Evolutionary conservation across 2,329 filamentous ascomycete genomes (phyloP), one percentile per base, ranked within the genome.

Genomic region (Blastomyces silverae): DNA sequence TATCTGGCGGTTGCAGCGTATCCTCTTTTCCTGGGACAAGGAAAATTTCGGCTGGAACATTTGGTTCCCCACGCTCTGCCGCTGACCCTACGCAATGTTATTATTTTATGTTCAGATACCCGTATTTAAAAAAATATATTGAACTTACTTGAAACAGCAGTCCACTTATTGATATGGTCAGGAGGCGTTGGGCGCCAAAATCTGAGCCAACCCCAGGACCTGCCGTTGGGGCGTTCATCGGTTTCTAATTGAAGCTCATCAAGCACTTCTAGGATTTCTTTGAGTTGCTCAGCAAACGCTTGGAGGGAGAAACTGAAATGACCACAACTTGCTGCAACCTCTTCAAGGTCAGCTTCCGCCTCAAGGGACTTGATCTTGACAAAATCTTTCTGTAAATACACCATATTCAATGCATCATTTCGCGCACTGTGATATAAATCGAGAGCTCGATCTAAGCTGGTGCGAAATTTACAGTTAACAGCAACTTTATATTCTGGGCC

Each of bases 241-340:
- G 85, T 80, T 67, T 89, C 84, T 7, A 79, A 74, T 74, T 94
- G 92, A 52, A 97, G 78, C 53, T 96, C 90, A 72, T 97, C 91
- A 4, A 99, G 79, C 0, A 94, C 87, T 62, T 91, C 86, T 56
- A 99, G 77, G 70, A 96, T 94, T 15, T 84, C 85, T 69, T 90
- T 86, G 79, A 96, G 89, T 73, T 97, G 92, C 73, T 96, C 90
- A 0, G 91, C 92, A 72, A 97, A 93, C 69, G 94, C 90, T 67
- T 94, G 85, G 34, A 99, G 81, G 55, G 90, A 95, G 74, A 94
- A 97, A 73, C 90, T 93, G 73, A 97, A 99, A 76, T 97, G 92
- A 0, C 94, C 93, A 72, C 94, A 99, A 64, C 92, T 95, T n/a
- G 94, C 93, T 52, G 93, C 92, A 13, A 97, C 92, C 76, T 99